These are phyloP conservation scores for Emmonsiellopsis sp. DNA, from an alignment of 2,329 filamentous ascomycete genomes.

Conservation along the genomic window DNA sequence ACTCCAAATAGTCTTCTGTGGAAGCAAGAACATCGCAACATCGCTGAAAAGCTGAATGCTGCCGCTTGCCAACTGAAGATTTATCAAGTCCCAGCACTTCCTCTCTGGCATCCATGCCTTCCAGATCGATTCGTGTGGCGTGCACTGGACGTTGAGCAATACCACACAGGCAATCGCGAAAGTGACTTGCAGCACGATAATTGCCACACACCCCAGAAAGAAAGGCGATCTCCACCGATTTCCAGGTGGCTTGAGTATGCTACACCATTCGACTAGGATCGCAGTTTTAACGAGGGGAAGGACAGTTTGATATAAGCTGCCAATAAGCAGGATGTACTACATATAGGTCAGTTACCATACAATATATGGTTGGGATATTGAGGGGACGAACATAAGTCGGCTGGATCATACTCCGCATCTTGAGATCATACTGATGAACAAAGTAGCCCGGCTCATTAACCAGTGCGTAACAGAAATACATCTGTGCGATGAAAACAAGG, in stretches of 20 bases:
- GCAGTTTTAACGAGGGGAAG: constrained; percentile 34
- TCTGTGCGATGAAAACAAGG: constrained; percentile 13
- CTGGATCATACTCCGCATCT: constrained; percentile 18
- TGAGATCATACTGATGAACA: constrained; percentile 29
- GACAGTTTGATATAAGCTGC: constrained; percentile 28
- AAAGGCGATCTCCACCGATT: constrained; percentile 21
- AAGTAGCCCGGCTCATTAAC: constrained; percentile 26
- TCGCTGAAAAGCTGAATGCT: constrained; percentile 27
- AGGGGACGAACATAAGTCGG: constrained; percentile 15
- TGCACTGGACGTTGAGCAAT: constrained; percentile 28
- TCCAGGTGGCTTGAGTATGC: constrained; percentile 24
- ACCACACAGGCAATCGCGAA: constrained; percentile 23
- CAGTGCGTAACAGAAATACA: constrained; percentile 17
- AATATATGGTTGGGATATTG: neutral
- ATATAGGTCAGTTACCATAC: neutral
- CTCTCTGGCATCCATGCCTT: constrained; percentile 22
- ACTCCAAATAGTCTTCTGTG: constrained; percentile 28
- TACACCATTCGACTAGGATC: constrained; percentile 38
- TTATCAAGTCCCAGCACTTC: constrained; percentile 22
- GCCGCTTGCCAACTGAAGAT: constrained; percentile 22
- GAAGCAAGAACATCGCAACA: constrained; percentile 25
- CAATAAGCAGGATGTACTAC: constrained; percentile 26
- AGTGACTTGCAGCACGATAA: constrained; percentile 24
- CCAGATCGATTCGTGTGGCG: constrained; percentile 26
- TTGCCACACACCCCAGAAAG: constrained; percentile 26